Evolutionary conservation across 2,329 filamentous ascomycete species (phyloP), one percentile per base, ranked within the genome.

Genomic region (Aspergillus hiratsukae): DNA sequence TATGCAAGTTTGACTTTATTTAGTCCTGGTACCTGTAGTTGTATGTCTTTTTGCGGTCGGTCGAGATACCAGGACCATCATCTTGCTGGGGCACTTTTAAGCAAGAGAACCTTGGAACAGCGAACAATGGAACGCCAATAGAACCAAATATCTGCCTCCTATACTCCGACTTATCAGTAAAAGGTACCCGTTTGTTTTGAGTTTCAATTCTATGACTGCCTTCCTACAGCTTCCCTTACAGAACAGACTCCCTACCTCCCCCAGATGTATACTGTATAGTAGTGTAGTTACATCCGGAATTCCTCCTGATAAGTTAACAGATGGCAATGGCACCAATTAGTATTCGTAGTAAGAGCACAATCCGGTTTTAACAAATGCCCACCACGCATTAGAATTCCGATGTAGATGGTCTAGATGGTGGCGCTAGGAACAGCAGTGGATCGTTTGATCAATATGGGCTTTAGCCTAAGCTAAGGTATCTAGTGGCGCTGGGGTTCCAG

Each of bases 321-420:
- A 37, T 17, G 31, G 31, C 41, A 45, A 45, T 45, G 41, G 41
- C 14, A 40, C 17, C n/a, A 41, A 7, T 41, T 17, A 41, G n/a
- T 19, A 40, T 14, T 14, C 4, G 28, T 35, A 45, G 19, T 45
- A 14, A 45, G 41, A 45, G 10, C 41, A 45, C 41, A 45, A 45
- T 23, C 41, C 41, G 41, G 21, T 45, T 43, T 45, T 19, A 10
- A 45, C n/a, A 19, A 45, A 45, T 45, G 41, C 41, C 8, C 41
- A 23, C 41, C 41, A 45, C 21, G 40, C n/a, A 48, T 54, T 48
- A 37, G 31, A 37, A 37, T 17, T 31, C 40, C 48, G 31, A 40
- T n/a, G 43, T 14, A 48, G 45, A 45, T 51, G 53, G 55, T 58
- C 55, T 50, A 58, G 57, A 58, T 48, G 43, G 58, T 58, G 61